These are phyloP conservation scores for Achlya hypogyna DNA, from an alignment of 352 stramenopile species.

Conservation along the genomic window DNA sequence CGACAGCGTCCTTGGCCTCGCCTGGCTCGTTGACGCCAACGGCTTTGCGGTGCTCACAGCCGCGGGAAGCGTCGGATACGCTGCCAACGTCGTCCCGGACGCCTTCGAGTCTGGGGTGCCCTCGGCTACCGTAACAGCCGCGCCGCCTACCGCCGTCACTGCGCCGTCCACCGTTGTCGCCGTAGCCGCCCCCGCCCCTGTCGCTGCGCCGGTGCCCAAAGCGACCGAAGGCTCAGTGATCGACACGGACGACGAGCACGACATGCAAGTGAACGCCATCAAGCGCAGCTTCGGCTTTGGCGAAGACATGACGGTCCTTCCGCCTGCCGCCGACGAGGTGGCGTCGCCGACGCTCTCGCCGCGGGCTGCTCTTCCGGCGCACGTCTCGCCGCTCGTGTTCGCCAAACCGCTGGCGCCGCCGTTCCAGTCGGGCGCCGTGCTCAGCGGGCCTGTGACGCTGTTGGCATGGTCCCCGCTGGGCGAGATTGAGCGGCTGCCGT, in stretches of 20 bases:
- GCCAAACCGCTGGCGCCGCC: conserved; percentile 26
- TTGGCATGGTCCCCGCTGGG: conserved; percentile 64
- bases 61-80: conserved; percentile 4
- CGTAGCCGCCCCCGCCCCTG: conserved; percentile 19
- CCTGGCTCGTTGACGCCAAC: conserved; percentile 30
- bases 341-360: conserved; percentile 17
- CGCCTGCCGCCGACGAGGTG: conserved; percentile 15
- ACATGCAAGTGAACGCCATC: conserved; percentile 66
- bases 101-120: background rate
- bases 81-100: background rate
- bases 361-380: background rate
- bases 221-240: conserved; percentile 28
- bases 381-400: background rate
- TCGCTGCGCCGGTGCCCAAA: conserved; percentile 43
- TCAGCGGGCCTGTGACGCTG: conserved; percentile 38
- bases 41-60: conserved; percentile 6
- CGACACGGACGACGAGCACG: conserved; percentile 52
- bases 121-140: background rate
- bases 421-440: conserved; percentile 53
- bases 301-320: conserved; percentile 22
- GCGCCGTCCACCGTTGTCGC: background rate
- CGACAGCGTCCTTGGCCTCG: conserved; percentile 41
- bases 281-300: conserved; percentile 79
- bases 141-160: background rate
- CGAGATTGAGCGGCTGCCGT: conserved; percentile 71